Conservation (phyloP, 2,329 filamentous ascomycete genomes). For the Sporothrix globosa region DNA sequence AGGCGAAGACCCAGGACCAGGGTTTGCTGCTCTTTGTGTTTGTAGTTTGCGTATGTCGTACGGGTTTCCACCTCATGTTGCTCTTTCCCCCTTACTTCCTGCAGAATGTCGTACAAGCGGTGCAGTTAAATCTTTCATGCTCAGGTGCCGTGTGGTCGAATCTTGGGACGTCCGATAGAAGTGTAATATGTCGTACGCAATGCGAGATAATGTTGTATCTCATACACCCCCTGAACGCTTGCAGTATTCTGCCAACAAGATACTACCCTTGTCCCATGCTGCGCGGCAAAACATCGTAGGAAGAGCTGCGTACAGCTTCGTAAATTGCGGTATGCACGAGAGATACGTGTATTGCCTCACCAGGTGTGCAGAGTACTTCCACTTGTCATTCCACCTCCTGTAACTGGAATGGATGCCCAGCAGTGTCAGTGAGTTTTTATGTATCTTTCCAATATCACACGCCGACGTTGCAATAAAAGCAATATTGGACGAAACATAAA, state of each 20-base stretch:
- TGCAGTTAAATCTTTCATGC: neutral
- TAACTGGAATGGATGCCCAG: neutral
- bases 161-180: slow-evolving; percentile 1
- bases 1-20: slow-evolving; percentile 13
- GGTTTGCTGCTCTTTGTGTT: neutral
- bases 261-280: slow-evolving; percentile 3
- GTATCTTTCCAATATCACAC: slow-evolving; percentile 4
- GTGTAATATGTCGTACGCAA: neutral
- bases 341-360: neutral
- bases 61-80: neutral
- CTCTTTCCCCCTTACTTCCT: neutral
- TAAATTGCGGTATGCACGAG: neutral
- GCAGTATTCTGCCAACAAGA: neutral
- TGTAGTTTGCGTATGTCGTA: neutral
- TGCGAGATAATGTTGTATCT: slow-evolving; percentile 23
- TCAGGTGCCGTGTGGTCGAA: neutral
- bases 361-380: neutral
- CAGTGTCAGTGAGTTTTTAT: neutral
- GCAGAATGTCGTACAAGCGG: slow-evolving; percentile 3
- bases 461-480: slow-evolving; percentile 16
- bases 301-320: neutral
- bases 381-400: neutral
- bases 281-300: neutral
- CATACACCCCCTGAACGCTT: neutral
- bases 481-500: slow-evolving; percentile 15